Conservation (phyloP, 2,329 filamentous ascomycete genomes). For the Scedosporium dehoogii region DNA sequence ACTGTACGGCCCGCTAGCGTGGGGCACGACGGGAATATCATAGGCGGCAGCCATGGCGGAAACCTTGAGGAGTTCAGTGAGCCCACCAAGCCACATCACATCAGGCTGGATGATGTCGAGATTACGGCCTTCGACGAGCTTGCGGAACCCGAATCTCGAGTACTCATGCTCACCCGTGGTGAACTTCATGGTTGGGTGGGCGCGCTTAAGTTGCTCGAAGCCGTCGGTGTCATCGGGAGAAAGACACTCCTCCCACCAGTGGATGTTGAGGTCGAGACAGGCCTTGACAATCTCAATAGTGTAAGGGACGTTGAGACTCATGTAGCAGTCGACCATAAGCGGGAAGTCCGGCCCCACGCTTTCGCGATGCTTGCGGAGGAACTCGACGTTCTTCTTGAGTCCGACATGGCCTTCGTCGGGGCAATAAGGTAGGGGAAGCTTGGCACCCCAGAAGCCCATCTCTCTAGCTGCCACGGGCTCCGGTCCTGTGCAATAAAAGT, state of each 20-base stretch:
- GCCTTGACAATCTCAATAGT: constrained; percentile 84
- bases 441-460: constrained; percentile 86
- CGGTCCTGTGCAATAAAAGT: constrained; percentile 94
- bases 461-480: constrained; percentile 68
- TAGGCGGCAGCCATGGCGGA: constrained; percentile 84
- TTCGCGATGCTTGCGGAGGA: constrained; percentile 74
- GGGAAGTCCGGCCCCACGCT: constrained; percentile 83
- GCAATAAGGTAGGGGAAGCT: constrained; percentile 82
- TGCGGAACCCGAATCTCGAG: constrained; percentile 88
- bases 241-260: constrained; percentile 96
- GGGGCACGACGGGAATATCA: constrained; percentile 90
- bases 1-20: constrained; percentile 86
- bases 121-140: constrained; percentile 84
- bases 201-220: constrained; percentile 80
- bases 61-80: constrained; percentile 87
- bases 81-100: constrained; percentile 92
- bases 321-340: constrained; percentile 93
- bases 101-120: constrained; percentile 92
- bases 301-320: constrained; percentile 88
- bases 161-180: constrained; percentile 96
- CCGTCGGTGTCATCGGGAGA: constrained; percentile 88
- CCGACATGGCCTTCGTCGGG: constrained; percentile 78
- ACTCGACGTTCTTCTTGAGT: constrained; percentile 81
- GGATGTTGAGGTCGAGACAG: constrained; percentile 74
- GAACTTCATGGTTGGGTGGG: constrained; percentile 84